Base-by-base conservation (phyloP, 306 rosid genomes). In the Prunus padus region DNA sequence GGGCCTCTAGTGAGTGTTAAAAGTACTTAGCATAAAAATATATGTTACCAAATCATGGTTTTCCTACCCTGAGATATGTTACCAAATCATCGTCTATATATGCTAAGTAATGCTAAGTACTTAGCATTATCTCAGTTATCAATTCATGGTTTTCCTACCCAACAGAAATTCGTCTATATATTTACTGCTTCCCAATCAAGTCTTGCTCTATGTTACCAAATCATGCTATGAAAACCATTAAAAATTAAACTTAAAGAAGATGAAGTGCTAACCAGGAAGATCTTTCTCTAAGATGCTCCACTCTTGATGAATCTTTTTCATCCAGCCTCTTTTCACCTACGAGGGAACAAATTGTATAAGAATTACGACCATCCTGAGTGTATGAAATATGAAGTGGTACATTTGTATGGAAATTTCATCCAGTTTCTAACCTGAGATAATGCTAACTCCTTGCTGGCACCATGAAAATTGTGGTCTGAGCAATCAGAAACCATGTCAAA, bases 231-330 rank as follows among this genome's bases (percentile, higher is more conserved):
- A 59, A 51, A 63, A 22, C 50, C 14, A 64, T 22, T 40, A 25
- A 26, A 50, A 76, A 46, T 65, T 50, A 31, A n/a, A 71, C 67
- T 74, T 19, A 47, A 74, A 64, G 25, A 77, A 49, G 67, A 80
- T 44, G 61, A 80, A 65, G 72, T 83, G 77, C 79, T 69, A 20
- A 96, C 99, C 99, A 49, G 99, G 97, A 77, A 92, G 96, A 84
- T 83, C 85, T 80, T 86, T 87, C 88, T 90, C 91, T 45, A 96
- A 88, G 70, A 88, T 88, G 87, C 84, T 83, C 99, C 99, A 96
- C 84, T 96, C 99, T 77, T 82, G 90, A 71, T 96, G 99, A 66
- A 96, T 89, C 88, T 86, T 96, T 82, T 92, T 96, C 74, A 84
- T 77, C 99, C 97, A 96, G 73, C 79, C 84, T 76, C 87, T 89